Base-by-base conservation (phyloP, 345 rosid genomes). In the Bretschneidera sinensis region DNA sequence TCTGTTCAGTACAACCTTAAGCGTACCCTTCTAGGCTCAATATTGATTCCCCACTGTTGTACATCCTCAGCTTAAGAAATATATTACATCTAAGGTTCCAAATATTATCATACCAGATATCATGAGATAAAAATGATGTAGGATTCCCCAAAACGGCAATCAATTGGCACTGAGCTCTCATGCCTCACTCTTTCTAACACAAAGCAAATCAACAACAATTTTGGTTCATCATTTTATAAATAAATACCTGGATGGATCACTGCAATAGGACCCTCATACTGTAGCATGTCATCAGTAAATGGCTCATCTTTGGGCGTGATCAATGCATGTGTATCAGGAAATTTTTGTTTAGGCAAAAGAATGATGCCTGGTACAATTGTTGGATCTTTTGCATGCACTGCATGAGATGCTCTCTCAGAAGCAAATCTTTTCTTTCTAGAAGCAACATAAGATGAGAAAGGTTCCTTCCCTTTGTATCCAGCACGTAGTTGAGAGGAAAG, bases 271-370 rank as follows among this genome's bases (percentile, higher is more conserved):
- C 60, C 64, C 63, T 76, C 81, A 60, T 66, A 60, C 28, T 54
- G 61, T 8, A 65, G 74, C 61, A 72, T 61, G 17, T 76, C 84
- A 57, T 77, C 88, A 43, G 77, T 66, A 59, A 48, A 68, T 0
- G 86, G 86, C 72, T 84, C 95, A 43, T 79, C 82, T 70, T 82
- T 82, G n/a, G 85, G 85, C 35, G 20, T 66, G 25, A 80, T 76
- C 45, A 70, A 48, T 22, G 68, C 54, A 43, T 5, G 51, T 39
- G 53, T 47, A 58, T 49, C 64, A 57, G 61, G 54, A 24, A 60
- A 61, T 24, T 55, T 71, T 50, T 71, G 61, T 60, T 28, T 64
- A 31, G 64, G 60, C 8, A 50, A 18, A 21, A 24, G 48, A 39
- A n/a, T 48, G 45, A 7, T 43, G 16, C 64, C 67, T 9, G 70